Percentiles rank a stretch among this genome's conserved stretches.
Evolutionary conservation across 805 yeast species (phyloP).

Genomic region (Sungouiella thailandica): DNA sequence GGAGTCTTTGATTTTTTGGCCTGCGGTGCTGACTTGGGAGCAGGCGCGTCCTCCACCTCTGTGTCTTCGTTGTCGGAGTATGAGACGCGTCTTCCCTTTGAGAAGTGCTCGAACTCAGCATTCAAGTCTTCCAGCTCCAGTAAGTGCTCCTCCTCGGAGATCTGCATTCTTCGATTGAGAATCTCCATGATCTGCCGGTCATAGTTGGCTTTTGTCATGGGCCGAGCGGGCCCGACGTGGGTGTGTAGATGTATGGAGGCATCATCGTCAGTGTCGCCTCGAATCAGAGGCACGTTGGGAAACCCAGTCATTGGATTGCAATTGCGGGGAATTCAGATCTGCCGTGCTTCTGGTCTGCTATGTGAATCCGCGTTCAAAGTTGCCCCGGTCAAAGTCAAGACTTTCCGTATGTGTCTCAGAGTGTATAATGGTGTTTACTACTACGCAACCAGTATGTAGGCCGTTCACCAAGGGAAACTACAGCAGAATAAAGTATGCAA

Average conservation of each 20-base stretch:
- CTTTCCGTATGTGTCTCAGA: too few relatives aligned
- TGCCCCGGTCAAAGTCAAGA: too few relatives aligned
- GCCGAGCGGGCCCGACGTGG: slow-evolving; percentile 34
- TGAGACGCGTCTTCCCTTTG: slow-evolving; percentile 6
- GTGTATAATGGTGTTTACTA: too few relatives aligned
- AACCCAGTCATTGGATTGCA: slow-evolving; percentile 22
- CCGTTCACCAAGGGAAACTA: too few relatives aligned
- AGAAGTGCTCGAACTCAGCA: slow-evolving; percentile 13
- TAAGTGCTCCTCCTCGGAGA: slow-evolving; percentile 5
- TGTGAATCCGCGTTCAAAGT: too few relatives aligned
- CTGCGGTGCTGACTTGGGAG: too few relatives aligned
- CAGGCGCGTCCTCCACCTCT: slow-evolving; percentile 10
- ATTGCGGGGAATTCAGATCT: too few relatives aligned
- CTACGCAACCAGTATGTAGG: too few relatives aligned
- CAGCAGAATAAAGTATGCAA: too few relatives aligned
- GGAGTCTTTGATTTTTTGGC: too few relatives aligned
- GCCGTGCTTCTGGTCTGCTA: too few relatives aligned
- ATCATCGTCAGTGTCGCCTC: slow-evolving; percentile 40
- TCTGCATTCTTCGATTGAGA: slow-evolving; percentile 1
- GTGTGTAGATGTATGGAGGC: slow-evolving; percentile 36
- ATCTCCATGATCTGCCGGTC: slow-evolving; percentile 10
- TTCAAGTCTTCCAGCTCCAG: slow-evolving; percentile 10
- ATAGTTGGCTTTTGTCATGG: slow-evolving; percentile 18
- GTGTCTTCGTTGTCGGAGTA: slow-evolving; percentile 7
- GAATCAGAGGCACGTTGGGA: slow-evolving; percentile 31